A percentile compares a stretch with the other conserved stretches of the same genome.
Conservation (phyloP, 2,329 filamentous ascomycete genomes). For the Curvularia eragrostidis region DNA sequence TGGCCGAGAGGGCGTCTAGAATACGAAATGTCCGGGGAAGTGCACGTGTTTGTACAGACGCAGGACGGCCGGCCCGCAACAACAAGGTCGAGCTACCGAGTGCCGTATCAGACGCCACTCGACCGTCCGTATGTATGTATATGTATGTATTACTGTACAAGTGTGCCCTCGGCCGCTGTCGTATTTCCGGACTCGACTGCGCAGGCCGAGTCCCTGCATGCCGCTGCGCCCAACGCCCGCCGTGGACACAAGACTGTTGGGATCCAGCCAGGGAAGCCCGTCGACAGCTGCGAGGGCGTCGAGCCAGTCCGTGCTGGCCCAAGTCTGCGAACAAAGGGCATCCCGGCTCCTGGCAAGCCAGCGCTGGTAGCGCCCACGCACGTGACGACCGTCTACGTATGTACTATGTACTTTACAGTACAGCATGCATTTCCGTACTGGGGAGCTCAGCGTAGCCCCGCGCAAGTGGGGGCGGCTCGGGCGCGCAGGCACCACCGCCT, state of each 20-base stretch:
- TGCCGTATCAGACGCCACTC: conserved; percentile 5
- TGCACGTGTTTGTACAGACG: conserved; percentile 10
- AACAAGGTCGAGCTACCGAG: conserved; percentile 10
- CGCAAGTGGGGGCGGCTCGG: conserved; percentile 17
- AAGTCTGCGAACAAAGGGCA: neutral
- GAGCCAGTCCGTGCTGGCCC: neutral
- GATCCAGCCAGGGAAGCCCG: neutral
- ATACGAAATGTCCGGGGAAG: conserved; percentile 11
- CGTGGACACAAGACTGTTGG: neutral
- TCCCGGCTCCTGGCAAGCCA: neutral
- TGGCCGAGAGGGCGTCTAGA: conserved; percentile 6
- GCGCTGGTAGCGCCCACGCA: no score
- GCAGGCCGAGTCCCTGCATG: neutral
- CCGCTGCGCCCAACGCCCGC: neutral
- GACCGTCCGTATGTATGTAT: no score
- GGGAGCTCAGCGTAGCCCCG: conserved; percentile 15
- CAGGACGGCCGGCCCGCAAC: conserved; percentile 13
- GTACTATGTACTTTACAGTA: neutral
- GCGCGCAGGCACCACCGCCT: conserved; percentile 30
- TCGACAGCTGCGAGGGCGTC: neutral
- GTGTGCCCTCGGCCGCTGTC: no score
- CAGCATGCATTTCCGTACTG: neutral
- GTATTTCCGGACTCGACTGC: neutral
- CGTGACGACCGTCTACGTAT: neutral
- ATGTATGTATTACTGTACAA: no score